Evolutionary conservation across 306 rosid species (phyloP), one percentile per base, ranked within the genome.

Genomic region (Myrica gale): DNA sequence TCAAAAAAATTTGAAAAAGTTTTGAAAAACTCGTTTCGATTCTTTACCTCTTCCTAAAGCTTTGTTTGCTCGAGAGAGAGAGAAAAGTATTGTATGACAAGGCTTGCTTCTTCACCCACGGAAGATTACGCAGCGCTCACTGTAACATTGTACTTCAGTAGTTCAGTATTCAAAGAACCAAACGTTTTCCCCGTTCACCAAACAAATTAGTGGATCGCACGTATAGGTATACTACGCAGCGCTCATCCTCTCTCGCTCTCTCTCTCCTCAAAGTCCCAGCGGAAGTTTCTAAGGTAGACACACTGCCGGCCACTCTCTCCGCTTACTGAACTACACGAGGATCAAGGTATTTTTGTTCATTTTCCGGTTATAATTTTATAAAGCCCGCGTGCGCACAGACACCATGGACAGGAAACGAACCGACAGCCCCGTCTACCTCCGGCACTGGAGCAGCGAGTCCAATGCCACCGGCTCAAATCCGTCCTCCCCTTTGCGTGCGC

Each of bases 401-500:
- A 62, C 16, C 52, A 85, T 88, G 91, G 89, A 88, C 69, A 81
- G 76, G 67, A 83, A 67, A 68, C 80, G 88, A 44, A 85, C 89
- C 42, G 85, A 77, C 53, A 88, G 84, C 72, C 89, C 92, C 1
- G 79, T 82, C 71, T 81, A 86, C 72, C 39, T 57, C 39, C 87
- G 85, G 10, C 90, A 88, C 52, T 86, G 88, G 90, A 82, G 76
- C 68, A 73, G 78, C 84, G 92, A 86, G 32, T 78, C 89, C 10
- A 45, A 55, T 63, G 74, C 76, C 85, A 80, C 87, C 55, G 69
- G 52, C 42, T 73, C 70, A 12, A 66, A 73, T 1, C 17, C 72
- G n/a, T 37, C 84, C 62, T 79, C 98, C 9, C 89, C 93, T 10
- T 87, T 83, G 53, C 97, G 93, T 37, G 81, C 63, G 45, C 89